Conservation (phyloP, 805 yeast genomes). For the Monosporozyma unispora region DNA sequence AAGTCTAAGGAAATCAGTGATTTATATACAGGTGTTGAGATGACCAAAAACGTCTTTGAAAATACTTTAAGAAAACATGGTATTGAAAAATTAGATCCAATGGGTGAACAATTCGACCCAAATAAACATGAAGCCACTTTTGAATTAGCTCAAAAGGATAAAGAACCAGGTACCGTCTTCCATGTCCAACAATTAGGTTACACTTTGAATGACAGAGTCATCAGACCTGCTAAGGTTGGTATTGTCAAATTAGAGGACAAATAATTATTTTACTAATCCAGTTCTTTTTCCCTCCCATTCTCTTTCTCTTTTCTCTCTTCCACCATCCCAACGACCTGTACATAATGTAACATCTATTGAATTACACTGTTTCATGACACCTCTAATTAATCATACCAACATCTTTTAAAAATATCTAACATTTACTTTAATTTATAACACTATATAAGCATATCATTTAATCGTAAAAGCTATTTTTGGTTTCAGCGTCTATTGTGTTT, state of each 20-base stretch:
- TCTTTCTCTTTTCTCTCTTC: neutral
- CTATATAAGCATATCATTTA: neutral
- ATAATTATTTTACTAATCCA: neutral
- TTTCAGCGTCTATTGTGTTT: neutral
- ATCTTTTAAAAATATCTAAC: neutral
- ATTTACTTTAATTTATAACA: neutral
- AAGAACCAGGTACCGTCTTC: constrained; percentile 88
- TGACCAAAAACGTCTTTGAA: constrained; percentile 82
- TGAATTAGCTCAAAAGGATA: constrained; percentile 76
- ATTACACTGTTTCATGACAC: too few species aligned
- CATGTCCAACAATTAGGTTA: constrained; percentile 88
- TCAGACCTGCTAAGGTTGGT: constrained; percentile 95
- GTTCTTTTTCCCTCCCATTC: too few species aligned
- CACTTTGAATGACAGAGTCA: constrained; percentile 74
- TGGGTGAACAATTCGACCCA: constrained; percentile 83
- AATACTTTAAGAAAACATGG: constrained; percentile 79
- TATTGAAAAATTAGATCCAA: constrained; percentile 66
- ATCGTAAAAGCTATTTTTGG: neutral
- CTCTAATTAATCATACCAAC: neutral
- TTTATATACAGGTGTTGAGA: constrained; percentile 78
- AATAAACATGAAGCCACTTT: constrained; percentile 89
- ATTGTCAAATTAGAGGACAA: constrained; percentile 51
- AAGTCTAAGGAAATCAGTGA: constrained; percentile 58
- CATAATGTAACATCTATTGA: neutral
- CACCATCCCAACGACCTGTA: neutral